Conservation (phyloP, 768 basidiomycete genomes). For the Lentinula aciculospora region DNA sequence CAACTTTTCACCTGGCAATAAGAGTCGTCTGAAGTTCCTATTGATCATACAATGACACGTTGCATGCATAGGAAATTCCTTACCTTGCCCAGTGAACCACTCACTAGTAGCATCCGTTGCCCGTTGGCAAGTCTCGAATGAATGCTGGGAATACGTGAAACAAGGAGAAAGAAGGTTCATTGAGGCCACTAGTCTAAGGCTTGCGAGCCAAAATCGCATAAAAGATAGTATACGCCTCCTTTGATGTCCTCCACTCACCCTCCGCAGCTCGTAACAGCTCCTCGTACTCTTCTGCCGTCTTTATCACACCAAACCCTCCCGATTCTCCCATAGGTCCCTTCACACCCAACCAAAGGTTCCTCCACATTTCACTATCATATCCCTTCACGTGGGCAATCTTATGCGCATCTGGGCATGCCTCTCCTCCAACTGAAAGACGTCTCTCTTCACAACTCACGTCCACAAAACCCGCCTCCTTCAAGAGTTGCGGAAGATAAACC, state of each 20-base stretch:
- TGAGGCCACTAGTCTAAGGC: too few species aligned
- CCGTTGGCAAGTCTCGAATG: too few species aligned
- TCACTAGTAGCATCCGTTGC: too few species aligned
- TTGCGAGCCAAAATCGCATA: not conserved
- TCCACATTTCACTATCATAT: not conserved
- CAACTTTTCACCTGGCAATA: too few species aligned
- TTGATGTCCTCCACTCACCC: slow-evolving; percentile 1
- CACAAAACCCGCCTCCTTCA: not conserved
- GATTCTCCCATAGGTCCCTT: slow-evolving; percentile 14
- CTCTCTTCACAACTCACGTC: not conserved
- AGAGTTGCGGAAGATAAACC: not conserved
- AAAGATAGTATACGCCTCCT: not conserved
- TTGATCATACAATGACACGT: too few species aligned
- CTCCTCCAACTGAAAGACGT: not conserved
- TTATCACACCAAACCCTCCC: slow-evolving; percentile 13
- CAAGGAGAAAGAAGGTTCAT: too few species aligned
- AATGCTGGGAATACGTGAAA: too few species aligned
- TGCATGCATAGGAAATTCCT: too few species aligned
- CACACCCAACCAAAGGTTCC: slow-evolving; percentile 13
- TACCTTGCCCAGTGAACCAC: too few species aligned
- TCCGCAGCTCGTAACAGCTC: not conserved
- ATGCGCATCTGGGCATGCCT: not conserved
- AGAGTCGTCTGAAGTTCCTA: too few species aligned
- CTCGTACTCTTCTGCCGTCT: slow-evolving; percentile 9
- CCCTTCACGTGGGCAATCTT: not conserved